Conservation (phyloP, 805 yeast species). For the Candida tallmaniae region DNA sequence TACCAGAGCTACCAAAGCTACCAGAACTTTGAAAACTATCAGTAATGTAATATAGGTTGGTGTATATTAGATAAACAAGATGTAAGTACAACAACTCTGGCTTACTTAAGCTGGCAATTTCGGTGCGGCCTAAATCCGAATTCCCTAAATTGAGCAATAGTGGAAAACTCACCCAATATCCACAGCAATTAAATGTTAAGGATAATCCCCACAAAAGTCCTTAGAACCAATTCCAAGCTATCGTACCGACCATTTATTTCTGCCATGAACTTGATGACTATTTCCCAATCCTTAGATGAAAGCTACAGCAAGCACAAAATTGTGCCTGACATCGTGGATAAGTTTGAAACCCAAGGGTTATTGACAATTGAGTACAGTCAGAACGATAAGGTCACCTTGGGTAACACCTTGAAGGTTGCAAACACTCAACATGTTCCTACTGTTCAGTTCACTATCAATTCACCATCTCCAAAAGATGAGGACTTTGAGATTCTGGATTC, state of each 20-base stretch:
- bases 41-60: slow-evolving; percentile 3
- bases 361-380: slow-evolving; percentile 55
- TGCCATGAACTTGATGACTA: slow-evolving; percentile 44
- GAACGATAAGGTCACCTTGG: slow-evolving; percentile 69
- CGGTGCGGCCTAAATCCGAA: not conserved
- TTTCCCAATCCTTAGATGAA: slow-evolving; percentile 52
- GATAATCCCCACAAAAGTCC: not conserved
- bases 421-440: slow-evolving; percentile 67
- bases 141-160: not conserved
- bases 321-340: slow-evolving; percentile 50
- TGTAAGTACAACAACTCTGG: too few species aligned
- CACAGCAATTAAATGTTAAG: not conserved
- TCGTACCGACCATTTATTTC: too few species aligned
- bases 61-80: slow-evolving; percentile 10
- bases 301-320: slow-evolving; percentile 45
- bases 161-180: not conserved
- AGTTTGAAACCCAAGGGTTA: slow-evolving; percentile 48
- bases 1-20: slow-evolving; percentile 7
- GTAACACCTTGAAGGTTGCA: slow-evolving; percentile 61
- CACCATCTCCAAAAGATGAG: slow-evolving; percentile 35
- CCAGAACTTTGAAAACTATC: slow-evolving; percentile 6
- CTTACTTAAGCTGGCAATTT: too few species aligned
- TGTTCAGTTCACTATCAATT: slow-evolving; percentile 60
- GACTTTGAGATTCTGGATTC: slow-evolving; percentile 38
- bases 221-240: too few species aligned